phyloP scores from a whole-genome alignment of 345 rosid genomes.

The Euphorbia tirucalli region DNA sequence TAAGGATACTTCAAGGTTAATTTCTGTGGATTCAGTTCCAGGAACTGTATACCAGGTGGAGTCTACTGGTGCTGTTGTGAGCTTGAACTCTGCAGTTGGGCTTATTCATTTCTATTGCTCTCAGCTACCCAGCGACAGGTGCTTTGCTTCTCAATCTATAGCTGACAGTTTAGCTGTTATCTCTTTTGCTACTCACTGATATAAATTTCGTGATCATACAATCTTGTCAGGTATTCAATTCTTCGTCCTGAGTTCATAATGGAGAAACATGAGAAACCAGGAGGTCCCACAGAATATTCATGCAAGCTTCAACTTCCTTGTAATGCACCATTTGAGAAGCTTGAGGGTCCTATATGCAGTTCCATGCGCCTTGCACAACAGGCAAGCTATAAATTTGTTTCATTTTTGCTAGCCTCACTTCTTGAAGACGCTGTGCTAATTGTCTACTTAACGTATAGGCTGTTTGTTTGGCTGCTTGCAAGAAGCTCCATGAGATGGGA shows the following conservation, averaged over 20 bases:
- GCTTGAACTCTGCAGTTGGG: conserved; percentile 97
- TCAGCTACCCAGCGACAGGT: conserved; percentile 99
- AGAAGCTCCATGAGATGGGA: conserved; percentile 99
- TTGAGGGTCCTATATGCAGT: conserved; percentile 87
- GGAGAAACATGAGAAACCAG: conserved; percentile 90
- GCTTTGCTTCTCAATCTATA: conserved; percentile 3
- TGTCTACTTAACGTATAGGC: conserved; percentile 51
- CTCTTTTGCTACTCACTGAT: conserved; percentile 12
- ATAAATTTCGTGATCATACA: conserved; percentile 11
- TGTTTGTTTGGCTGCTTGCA: conserved; percentile 98
- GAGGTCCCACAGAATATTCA: conserved; percentile 85
- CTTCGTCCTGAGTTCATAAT: conserved; percentile 94
- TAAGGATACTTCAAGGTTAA: conserved; percentile 80
- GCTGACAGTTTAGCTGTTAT: background rate
- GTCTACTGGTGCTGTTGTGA: conserved; percentile 94
- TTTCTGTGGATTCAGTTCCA: conserved; percentile 65
- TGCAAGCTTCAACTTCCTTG: conserved; percentile 98
- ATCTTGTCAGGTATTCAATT: conserved; percentile 67
- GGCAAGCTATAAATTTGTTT: conserved; percentile 37
- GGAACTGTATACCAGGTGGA: conserved; percentile 95
- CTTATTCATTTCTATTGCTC: conserved; percentile 93
- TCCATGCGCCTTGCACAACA: conserved; percentile 98
- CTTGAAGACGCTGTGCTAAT: conserved; percentile 15
- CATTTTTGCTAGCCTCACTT: conserved; percentile 9
- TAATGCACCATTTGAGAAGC: conserved; percentile 95